Base-by-base conservation (phyloP, 805 yeast species). In the Saccharomyces jurei region DNA sequence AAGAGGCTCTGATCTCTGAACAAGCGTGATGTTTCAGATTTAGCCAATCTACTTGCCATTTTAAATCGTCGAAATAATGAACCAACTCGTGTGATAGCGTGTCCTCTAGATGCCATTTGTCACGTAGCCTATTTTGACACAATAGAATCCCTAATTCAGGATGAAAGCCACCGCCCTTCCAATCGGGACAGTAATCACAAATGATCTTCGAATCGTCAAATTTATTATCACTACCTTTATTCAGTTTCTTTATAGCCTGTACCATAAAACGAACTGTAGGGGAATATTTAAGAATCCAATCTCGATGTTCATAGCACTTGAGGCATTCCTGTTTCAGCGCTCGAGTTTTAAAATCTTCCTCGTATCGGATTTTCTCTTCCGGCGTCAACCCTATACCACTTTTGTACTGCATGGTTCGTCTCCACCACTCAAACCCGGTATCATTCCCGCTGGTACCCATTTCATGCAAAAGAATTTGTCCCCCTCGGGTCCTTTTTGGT, bases 11-110 rank as follows among this genome's bases (percentile, higher is more conserved):
- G 51, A 94, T 89, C 70, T 94, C 99, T 0, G 97, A 85, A 69
- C 99, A 94, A 0, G 99, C 99, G 67, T 92, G 98, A 66, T 94
- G 99, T 64, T 82, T 81, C 65, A 94, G 74, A 69, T 92, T 82
- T 54, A 78, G 65, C 86, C 96, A 87, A 69, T 94, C 89, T 2
- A 94, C 90, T 53, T 89, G 76, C 75, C 94, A 94, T 69, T 89
- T 86, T 59, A 88, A 75, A 65, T 90, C 84, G 71, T 94, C 99
- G 70, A 89, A 94, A 58, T 90, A 94, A 70, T 94, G 99, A 32
- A 94, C 83, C 68, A 94, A 76, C 67, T 94, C 99, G 67, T 94
- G 99, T 1, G 97, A 79, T 58, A 94, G 72, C 0, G 96, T 88
- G 64, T 94, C 98, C 66, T 92, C 97, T 55, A 90, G 71, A 63